Evolutionary conservation across 331 rosid genomes (phyloP), one percentile per base, ranked within the genome.

Genomic region (Pyrus hybrid): DNA sequence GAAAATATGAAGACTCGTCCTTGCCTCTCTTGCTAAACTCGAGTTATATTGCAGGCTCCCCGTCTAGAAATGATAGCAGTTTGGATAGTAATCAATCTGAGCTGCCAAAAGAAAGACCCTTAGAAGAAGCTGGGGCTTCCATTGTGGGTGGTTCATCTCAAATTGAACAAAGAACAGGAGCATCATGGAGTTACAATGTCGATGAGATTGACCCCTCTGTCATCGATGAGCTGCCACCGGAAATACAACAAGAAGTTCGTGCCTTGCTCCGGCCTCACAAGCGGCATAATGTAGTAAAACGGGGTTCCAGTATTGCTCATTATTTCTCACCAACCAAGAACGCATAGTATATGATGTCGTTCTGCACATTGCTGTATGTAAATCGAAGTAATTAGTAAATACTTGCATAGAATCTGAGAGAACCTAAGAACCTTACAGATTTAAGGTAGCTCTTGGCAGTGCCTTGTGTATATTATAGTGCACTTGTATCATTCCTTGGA

Each of bases 201-300:
- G 93, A 90, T 41, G 99, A 92, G 76, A 91, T 92, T 68, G 99
- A 92, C 64, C 87, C 89, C 73, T 88, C 93, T 26, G 85, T 94
- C 61, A 62, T 94, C 18, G 85, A 86, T n/a, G 99, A 94, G 79
- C 84, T 91, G 67, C 99, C 99, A 10, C 90, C 87, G n/a, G 96
- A 92, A 76, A 88, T 91, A 21, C 99, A 86, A 76, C 73, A 86
- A 62, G 97, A 94, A 86, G 13, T 94, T 76, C 85, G 84, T 41
- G 80, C 82, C 28, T 88, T 80, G 92, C 83, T 88, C 63, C 71
- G 91, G 83, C 96, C 99, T 45, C 87, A 71, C 13, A 94, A 92
- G 80, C 89, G 87, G 75, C 86, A 86, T 20, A 87, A 82, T 71
- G 70, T 63, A 6, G 86, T 13, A 28, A 90, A 86, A 78, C 87